A percentile compares a stretch with the other conserved stretches of the same genome.
phyloP scores from a whole-genome alignment of 2,329 filamentous ascomycete genomes.

The Alternaria panax region DNA sequence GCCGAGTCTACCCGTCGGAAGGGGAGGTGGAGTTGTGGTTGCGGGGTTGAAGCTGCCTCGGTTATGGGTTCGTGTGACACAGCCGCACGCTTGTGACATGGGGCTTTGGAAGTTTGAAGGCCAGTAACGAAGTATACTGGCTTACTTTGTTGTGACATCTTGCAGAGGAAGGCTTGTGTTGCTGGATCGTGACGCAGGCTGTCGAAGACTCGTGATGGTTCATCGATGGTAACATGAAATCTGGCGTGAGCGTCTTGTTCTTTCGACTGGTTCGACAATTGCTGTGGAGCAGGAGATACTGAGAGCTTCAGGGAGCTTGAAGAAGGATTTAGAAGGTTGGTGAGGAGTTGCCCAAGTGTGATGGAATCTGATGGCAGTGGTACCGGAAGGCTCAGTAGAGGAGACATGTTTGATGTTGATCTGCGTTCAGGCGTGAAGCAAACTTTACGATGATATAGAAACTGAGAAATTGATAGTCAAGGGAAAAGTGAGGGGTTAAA shows the following conservation, averaged over 20 bases:
- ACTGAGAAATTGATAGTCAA: neutral
- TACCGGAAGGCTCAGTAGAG: constrained; percentile 31
- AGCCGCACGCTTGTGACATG: neutral
- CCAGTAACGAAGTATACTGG: constrained; percentile 53
- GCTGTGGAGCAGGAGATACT: constrained; percentile 10
- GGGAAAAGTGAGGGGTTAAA: neutral
- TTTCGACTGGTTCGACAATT: constrained; percentile 15
- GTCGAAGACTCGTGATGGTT: constrained; percentile 32
- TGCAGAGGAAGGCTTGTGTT: constrained; percentile 31
- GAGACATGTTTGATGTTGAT: constrained; percentile 24
- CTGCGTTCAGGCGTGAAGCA: neutral
- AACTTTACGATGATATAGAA: neutral
- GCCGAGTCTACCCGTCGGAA: constrained; percentile 36
- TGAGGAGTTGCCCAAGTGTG: constrained; percentile 39
- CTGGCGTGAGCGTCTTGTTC: constrained; percentile 33
- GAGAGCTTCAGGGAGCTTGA: constrained; percentile 26
- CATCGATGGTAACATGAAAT: constrained; percentile 20
- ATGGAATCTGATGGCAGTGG: constrained; percentile 33
- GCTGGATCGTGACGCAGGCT: constrained; percentile 28
- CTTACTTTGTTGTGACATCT: constrained; percentile 55
- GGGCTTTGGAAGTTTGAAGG: constrained; percentile 52
- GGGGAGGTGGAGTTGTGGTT: constrained; percentile 16
- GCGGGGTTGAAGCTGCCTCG: constrained; percentile 6
- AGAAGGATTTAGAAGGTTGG: constrained; percentile 28
- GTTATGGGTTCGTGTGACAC: neutral